phyloP scores from a whole-genome alignment of 1,139 yeast genomes.

The Suhomyces ambrosiae region DNA sequence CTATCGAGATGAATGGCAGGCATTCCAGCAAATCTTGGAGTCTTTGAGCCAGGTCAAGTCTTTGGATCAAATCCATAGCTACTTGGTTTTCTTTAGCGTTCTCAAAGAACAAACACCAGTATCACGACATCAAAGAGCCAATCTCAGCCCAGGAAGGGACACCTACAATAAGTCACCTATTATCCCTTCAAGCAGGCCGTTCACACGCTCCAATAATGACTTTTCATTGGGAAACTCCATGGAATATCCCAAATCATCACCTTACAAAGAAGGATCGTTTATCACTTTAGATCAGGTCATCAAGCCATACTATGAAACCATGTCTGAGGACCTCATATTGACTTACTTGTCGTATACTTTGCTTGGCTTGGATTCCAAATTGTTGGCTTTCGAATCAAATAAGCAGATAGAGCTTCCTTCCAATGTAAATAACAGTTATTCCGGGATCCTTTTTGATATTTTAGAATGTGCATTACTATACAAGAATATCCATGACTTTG shows the following conservation, averaged over 20 bases:
- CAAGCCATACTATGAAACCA: conserved; percentile 37
- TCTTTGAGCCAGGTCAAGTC: conserved; percentile 31
- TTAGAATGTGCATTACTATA: conserved; percentile 77
- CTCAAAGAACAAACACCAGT: conserved; percentile 6
- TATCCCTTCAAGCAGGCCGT: conserved; percentile 8
- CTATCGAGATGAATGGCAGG: conserved; percentile 32
- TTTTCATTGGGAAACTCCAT: neutral
- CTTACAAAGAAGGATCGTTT: conserved; percentile 6
- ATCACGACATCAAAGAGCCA: neutral
- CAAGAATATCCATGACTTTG: conserved; percentile 40
- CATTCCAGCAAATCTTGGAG: conserved; percentile 35
- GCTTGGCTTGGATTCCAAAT: conserved; percentile 70
- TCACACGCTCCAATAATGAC: conserved; percentile 5
- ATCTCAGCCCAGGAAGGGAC: conserved; percentile 7
- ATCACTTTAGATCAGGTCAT: conserved; percentile 20
- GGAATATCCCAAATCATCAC: conserved; percentile 11
- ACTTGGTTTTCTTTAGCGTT: conserved; percentile 36
- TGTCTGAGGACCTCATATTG: conserved; percentile 53
- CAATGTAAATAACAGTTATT: conserved; percentile 56
- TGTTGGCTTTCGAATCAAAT: conserved; percentile 49
- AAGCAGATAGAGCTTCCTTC: conserved; percentile 49
- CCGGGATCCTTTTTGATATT: conserved; percentile 57
- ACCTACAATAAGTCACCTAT: conserved; percentile 5
- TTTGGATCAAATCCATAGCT: conserved; percentile 38
- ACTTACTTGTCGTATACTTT: conserved; percentile 65